A percentile compares a stretch with the other conserved stretches of the same genome.
phyloP scores from a whole-genome alignment of 441 rosid species.

The Bocquillonia castaneifolia region DNA sequence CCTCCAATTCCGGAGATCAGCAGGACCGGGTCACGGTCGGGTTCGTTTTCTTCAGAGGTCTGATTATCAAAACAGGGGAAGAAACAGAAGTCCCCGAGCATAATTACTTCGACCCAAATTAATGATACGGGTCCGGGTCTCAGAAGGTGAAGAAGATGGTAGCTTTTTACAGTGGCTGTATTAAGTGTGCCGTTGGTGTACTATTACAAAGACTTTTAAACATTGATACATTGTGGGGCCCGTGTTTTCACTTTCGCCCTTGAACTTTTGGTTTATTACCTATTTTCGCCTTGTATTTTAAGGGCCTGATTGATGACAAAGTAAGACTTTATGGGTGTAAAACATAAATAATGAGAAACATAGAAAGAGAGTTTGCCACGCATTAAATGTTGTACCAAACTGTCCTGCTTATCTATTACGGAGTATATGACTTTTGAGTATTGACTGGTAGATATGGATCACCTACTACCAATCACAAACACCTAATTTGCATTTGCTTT shows the following conservation, averaged over 20 bases:
- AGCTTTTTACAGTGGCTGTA: background rate
- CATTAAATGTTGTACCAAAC: background rate
- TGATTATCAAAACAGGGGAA: slow-evolving; percentile 52
- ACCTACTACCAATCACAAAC: background rate
- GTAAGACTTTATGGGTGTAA: background rate
- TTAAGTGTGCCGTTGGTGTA: background rate
- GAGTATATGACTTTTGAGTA: no score
- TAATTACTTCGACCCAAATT: background rate
- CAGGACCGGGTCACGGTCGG: slow-evolving; percentile 56
- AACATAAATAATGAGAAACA: background rate
- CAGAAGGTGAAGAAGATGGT: background rate
- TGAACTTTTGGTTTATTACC: background rate
- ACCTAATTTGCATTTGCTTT: background rate
- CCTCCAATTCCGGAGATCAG: slow-evolving; percentile 80
- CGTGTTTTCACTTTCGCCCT: background rate
- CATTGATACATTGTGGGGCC: background rate
- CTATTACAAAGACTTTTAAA: background rate
- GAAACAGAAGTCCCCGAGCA: slow-evolving; percentile 27
- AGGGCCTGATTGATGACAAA: background rate
- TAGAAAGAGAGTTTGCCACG: background rate
- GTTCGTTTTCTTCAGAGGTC: slow-evolving; percentile 22
- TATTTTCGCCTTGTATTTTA: background rate
- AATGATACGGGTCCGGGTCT: background rate
- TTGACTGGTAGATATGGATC: background rate
- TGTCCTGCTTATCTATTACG: background rate